Percentiles rank a stretch among this genome's conserved stretches.
Evolutionary conservation across 768 basidiomycete genomes (phyloP).

Genomic region (Cytidiella melzeri): DNA sequence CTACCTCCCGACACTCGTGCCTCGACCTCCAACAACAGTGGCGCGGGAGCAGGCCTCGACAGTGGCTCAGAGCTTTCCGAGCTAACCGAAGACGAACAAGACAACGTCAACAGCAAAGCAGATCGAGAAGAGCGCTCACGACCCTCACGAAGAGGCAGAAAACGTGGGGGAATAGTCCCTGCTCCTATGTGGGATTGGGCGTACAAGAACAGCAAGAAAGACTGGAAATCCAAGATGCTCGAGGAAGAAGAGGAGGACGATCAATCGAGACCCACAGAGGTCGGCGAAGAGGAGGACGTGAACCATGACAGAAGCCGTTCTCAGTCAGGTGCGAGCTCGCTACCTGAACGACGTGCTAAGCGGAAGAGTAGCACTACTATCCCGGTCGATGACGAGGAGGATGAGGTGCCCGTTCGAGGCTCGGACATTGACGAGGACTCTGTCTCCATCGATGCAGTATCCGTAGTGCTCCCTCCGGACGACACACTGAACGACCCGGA

Average conservation of each 20-base stretch:
- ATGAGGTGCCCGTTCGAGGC: conserved; percentile 19
- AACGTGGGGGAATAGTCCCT: conserved; percentile 57
- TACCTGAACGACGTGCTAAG: conserved; percentile 6
- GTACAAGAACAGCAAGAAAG: conserved; percentile 38
- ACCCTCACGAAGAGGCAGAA: conserved; percentile 19
- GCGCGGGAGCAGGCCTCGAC: conserved; percentile 40
- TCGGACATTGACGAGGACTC: conserved; percentile 36
- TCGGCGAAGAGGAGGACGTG: conserved; percentile 61
- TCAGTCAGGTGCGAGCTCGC: conserved; percentile 4
- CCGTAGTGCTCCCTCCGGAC: conserved; percentile 6
- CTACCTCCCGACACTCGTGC: conserved; percentile 28
- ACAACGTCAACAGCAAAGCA: conserved; percentile 27
- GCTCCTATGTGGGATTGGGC: conserved; percentile 88
- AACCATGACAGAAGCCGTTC: conserved; percentile 36
- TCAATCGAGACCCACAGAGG: conserved; percentile 38
- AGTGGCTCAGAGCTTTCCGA: conserved; percentile 76
- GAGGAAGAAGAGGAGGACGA: conserved; percentile 46
- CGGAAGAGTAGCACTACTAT: conserved; percentile 7
- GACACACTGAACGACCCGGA: conserved; percentile 25
- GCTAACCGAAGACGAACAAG: conserved; percentile 77
- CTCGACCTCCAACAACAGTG: conserved; percentile 24
- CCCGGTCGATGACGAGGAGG: conserved; percentile 17
- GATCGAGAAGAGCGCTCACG: conserved; percentile 23
- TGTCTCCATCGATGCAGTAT: conserved; percentile 4
- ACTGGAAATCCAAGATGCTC: conserved; percentile 27